A percentile compares a stretch with the other conserved stretches of the same genome.
Conservation (phyloP, 371 early-diverging fungal genomes). For the Mortierella sp. region DNA sequence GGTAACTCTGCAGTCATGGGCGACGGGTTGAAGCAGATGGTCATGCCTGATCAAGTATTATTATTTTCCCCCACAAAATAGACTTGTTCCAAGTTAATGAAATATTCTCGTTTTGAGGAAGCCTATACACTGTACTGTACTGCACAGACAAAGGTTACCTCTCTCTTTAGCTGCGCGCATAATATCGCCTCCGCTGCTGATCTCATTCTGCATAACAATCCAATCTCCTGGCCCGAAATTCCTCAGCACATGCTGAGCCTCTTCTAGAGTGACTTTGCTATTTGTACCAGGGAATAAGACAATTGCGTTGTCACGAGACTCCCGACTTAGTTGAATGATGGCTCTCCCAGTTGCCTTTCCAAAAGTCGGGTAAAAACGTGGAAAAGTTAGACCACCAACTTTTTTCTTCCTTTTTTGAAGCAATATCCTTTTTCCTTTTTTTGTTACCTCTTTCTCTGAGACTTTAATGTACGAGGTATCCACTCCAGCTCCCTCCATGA, state of each 20-base stretch:
- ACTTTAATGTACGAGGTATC: constrained; percentile 62
- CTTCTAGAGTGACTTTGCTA: constrained; percentile 63
- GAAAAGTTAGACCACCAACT: neutral
- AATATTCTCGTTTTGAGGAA: no score
- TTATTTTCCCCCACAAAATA: neutral
- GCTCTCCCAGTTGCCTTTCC: constrained; percentile 84
- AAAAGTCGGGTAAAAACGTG: neutral
- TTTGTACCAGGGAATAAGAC: constrained; percentile 90
- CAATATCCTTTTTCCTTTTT: neutral
- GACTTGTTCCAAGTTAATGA: neutral
- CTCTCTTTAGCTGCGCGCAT: constrained; percentile 68
- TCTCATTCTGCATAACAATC: constrained; percentile 90
- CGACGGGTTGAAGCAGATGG: constrained; percentile 88
- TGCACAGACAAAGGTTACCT: constrained; percentile 42
- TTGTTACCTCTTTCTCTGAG: constrained; percentile 46
- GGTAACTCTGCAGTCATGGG: constrained; percentile 77
- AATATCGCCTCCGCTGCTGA: constrained; percentile 77
- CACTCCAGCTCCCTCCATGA: constrained; percentile 66
- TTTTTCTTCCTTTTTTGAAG: no score
- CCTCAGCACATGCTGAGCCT: constrained; percentile 50
- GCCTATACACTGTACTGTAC: no score
- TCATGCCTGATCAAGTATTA: constrained; percentile 61
- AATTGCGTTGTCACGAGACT: constrained; percentile 87
- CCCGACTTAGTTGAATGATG: constrained; percentile 84
- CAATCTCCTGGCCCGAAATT: constrained; percentile 69